A percentile compares a stretch with the other conserved stretches of the same genome.
These are phyloP conservation scores for Venturia nashicola DNA, from an alignment of 2,329 filamentous ascomycete species.

Conservation along the genomic window DNA sequence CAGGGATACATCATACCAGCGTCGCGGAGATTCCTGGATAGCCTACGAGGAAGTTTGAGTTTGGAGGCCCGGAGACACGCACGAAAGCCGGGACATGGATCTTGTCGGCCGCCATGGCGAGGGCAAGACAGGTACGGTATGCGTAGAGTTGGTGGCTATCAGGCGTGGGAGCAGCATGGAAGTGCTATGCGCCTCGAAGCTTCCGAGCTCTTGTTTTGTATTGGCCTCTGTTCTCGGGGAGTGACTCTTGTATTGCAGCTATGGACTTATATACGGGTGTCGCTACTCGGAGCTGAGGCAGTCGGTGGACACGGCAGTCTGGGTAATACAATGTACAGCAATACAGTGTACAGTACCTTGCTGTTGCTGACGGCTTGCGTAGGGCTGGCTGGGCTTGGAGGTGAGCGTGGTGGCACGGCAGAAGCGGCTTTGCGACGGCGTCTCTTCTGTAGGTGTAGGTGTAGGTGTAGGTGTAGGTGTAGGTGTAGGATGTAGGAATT, in stretches of 20 bases:
- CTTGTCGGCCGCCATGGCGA: slow-evolving; percentile 5
- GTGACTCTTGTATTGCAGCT: background rate
- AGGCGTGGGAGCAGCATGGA: slow-evolving; percentile 1
- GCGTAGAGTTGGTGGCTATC: background rate
- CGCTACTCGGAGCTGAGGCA: background rate
- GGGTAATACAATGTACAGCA: slow-evolving; percentile 1
- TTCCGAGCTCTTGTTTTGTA: background rate
- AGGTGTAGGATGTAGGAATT: too few relatives aligned
- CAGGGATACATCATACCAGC: slow-evolving; percentile 49
- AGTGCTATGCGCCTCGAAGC: slow-evolving; percentile 3
- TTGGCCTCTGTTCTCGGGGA: background rate
- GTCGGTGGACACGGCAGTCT: background rate
- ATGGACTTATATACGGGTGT: background rate
- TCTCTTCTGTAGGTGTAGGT: background rate
- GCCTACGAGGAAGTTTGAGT: slow-evolving; percentile 91
- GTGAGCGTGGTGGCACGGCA: background rate
- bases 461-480: too few relatives aligned
- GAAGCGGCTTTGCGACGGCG: background rate
- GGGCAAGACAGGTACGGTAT: background rate
- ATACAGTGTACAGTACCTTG: too few relatives aligned
- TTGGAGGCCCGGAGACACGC: slow-evolving; percentile 92
- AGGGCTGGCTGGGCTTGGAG: background rate
- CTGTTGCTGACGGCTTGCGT: background rate
- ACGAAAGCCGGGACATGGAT: slow-evolving; percentile 53
- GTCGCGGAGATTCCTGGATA: slow-evolving; percentile 98